Evolutionary conservation across 1,284 basidiomycete genomes (phyloP), one percentile per base, ranked within the genome.

Genomic region (Tremellales sp.): DNA sequence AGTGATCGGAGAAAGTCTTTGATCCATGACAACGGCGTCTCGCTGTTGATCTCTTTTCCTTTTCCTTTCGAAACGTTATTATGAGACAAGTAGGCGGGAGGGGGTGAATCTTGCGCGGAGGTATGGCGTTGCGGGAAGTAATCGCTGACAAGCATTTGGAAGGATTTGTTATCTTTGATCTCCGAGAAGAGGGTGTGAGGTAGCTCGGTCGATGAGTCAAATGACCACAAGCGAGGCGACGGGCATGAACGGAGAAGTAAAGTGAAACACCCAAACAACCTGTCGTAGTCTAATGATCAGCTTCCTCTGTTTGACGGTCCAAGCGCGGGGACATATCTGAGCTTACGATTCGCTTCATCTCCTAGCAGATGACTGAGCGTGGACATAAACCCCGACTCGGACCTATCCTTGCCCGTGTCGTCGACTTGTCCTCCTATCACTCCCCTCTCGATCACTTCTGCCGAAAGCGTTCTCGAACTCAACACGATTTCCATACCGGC

Each of bases 121-220:
- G n/a, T n/a, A n/a, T n/a, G n/a, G n/a, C 6, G 4, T 15, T 13
- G 13, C 13, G 15, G 33, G 19, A 6, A 36, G 52, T 52, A 48
- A 37, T 42, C 21, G 41, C 43, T 0, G 42, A 77, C 75, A 5
- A 89, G 62, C 22, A 82, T 65, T 17, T 77, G 67, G 61, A 84
- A 87, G 1, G 80, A 78, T 1, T 79, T 65, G 63, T 90, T 92
- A 61, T 87, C 84, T 68, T 85, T 87, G 62, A 92, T 80, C n/a
- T 84, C 80, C 57, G 86, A 86, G 61, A 91, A 85, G 2, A 89
- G 79, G 35, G 85, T 79, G 55, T 84, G 80, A 1, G 89, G 84
- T 8, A 70, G 60, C 29, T 75, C 70, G 2, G 70, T 60, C 0
- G 72, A 70, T 3, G 56, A 75, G 64, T 88, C 84, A 33, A 79